Conservation (phyloP, 106 monocot genomes). For the Dactylorhiza incarnata region DNA sequence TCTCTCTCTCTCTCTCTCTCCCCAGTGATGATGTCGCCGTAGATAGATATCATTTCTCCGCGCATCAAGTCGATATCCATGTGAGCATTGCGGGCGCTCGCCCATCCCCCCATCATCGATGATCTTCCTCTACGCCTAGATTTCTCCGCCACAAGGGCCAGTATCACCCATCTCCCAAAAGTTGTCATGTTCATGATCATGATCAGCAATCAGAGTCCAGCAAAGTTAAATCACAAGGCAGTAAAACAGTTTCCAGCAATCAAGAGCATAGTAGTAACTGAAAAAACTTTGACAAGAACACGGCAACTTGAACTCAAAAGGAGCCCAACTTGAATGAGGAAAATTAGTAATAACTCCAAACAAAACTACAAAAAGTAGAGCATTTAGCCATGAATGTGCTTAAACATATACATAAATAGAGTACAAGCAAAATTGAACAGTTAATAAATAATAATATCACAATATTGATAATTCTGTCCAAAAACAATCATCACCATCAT, state of each 20-base stretch:
- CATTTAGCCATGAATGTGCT: background rate
- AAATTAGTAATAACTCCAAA: background rate
- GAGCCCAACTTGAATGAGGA: background rate
- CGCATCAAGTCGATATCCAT: too few species aligned
- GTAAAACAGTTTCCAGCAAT: background rate
- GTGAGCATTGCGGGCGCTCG: too few species aligned
- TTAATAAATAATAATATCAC: background rate
- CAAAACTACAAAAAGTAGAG: background rate
- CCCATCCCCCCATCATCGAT: too few species aligned
- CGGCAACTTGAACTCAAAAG: background rate
- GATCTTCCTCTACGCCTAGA: too few species aligned
- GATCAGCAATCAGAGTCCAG: background rate
- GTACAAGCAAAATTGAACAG: background rate
- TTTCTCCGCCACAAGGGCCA: constrained; percentile 97
- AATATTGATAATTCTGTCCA: background rate
- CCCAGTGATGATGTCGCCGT: too few species aligned
- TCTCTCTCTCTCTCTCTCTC: too few species aligned
- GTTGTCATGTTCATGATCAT: constrained; percentile 54
- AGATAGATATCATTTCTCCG: too few species aligned
- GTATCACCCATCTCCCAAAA: constrained; percentile 99
- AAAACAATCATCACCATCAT: background rate
- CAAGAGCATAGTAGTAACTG: background rate
- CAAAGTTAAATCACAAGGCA: background rate
- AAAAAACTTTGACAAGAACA: background rate
- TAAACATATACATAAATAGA: background rate